phyloP scores from a whole-genome alignment of 768 basidiomycete genomes.

The Panaeolus cyanescens region DNA sequence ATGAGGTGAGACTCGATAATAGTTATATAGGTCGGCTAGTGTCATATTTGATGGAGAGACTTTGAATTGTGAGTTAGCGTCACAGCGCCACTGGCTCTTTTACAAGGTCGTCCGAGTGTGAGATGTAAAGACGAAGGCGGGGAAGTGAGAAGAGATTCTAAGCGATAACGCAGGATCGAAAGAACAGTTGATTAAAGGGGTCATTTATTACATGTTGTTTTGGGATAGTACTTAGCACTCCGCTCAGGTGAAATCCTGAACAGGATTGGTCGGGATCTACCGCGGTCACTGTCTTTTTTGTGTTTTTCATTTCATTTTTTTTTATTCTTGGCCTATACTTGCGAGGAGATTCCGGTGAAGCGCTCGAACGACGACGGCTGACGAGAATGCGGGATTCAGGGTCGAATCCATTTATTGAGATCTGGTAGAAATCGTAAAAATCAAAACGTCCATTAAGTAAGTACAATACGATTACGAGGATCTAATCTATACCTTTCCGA shows the following conservation, averaged over 20 bases:
- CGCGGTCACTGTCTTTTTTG: constrained; percentile 9
- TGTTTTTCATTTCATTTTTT: not conserved
- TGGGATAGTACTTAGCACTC: constrained; percentile 7
- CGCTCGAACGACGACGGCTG: constrained; percentile 12
- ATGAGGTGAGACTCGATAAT: constrained; percentile 19
- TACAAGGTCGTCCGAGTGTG: constrained; percentile 17
- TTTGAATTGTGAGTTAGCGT: constrained; percentile 17
- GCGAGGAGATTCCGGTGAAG: constrained; percentile 16
- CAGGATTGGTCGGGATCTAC: constrained; percentile 26
- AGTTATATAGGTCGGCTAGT: constrained; percentile 27
- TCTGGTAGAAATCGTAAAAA: not conserved
- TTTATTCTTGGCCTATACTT: not conserved
- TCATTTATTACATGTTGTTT: constrained; percentile 19
- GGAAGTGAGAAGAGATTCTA: constrained; percentile 20
- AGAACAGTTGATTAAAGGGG: constrained; percentile 18
- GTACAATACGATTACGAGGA: not conserved
- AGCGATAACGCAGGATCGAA: constrained; percentile 18
- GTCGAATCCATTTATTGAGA: constrained; percentile 7
- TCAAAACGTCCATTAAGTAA: too few species aligned
- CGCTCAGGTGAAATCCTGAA: constrained; percentile 14
- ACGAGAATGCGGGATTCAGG: constrained; percentile 15
- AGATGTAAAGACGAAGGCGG: constrained; percentile 13
- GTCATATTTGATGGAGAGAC: constrained; percentile 23
- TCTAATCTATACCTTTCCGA: not conserved
- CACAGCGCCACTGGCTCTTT: constrained; percentile 16